phyloP scores from a whole-genome alignment of 345 rosid genomes.

The Raphanus raphanistrum region DNA sequence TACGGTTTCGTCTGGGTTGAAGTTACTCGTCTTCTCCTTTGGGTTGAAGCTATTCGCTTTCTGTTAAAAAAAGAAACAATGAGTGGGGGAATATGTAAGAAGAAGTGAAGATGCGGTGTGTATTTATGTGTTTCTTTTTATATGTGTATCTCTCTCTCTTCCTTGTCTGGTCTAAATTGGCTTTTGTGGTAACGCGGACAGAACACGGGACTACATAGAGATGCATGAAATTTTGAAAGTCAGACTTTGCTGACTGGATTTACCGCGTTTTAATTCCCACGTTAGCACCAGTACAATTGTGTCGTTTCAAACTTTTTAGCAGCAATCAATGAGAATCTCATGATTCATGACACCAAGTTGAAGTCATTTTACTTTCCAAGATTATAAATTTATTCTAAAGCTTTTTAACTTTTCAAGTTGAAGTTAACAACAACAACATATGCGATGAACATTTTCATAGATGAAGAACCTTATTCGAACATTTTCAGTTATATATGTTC shows the following conservation, averaged over 20 bases:
- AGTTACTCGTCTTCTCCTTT: constrained; percentile 13
- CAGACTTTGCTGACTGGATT: constrained; percentile 21
- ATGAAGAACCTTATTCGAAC: neutral
- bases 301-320: neutral
- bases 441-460: neutral
- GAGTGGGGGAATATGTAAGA: neutral
- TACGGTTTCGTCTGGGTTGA: constrained; percentile 12
- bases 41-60: constrained; percentile 27
- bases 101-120: neutral
- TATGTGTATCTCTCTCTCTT: neutral
- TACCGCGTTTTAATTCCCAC: constrained; percentile 27
- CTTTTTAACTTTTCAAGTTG: neutral
- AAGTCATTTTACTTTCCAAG: neutral
- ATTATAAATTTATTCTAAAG: neutral
- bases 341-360: neutral
- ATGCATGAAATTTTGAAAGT: constrained; percentile 1
- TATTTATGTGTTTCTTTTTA: neutral
- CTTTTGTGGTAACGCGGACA: constrained; percentile 22
- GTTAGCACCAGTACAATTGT: constrained; percentile 9
- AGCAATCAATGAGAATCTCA: neutral
- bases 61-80: neutral
- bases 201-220: neutral
- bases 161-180: constrained; percentile 20
- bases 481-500: neutral
- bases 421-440: neutral